phyloP scores from a whole-genome alignment of 768 basidiomycete genomes.

The Termitomyces titanicus region DNA sequence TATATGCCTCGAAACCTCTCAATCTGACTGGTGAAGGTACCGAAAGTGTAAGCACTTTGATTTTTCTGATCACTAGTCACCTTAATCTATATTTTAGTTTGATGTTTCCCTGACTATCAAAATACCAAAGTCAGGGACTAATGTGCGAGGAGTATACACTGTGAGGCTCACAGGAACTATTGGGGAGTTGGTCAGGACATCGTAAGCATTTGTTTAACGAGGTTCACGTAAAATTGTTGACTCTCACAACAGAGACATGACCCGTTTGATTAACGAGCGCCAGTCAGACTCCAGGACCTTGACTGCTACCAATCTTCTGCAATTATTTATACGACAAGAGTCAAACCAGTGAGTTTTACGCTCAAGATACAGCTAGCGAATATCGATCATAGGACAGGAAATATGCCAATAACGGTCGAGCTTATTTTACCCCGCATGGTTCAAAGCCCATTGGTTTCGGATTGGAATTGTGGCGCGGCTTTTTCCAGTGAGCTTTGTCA shows the following conservation, averaged over 20 bases:
- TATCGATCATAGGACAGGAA: slow-evolving; percentile 22
- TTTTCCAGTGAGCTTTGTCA: slow-evolving; percentile 39
- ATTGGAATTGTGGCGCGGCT: slow-evolving; percentile 45
- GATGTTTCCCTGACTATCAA: slow-evolving; percentile 24
- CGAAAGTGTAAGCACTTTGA: slow-evolving; percentile 20
- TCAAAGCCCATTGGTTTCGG: slow-evolving; percentile 17
- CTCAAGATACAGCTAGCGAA: neutral
- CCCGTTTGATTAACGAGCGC: slow-evolving; percentile 16
- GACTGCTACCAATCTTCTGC: slow-evolving; percentile 42
- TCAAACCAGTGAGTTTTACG: slow-evolving; percentile 36
- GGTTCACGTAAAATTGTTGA: neutral
- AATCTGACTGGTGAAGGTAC: slow-evolving; percentile 24
- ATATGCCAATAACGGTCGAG: slow-evolving; percentile 41
- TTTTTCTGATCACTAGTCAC: neutral
- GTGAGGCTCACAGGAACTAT: slow-evolving; percentile 35
- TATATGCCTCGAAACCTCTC: slow-evolving; percentile 33
- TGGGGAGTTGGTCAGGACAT: slow-evolving; percentile 31
- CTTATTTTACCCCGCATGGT: slow-evolving; percentile 38
- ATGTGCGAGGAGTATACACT: slow-evolving; percentile 23
- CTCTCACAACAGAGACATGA: slow-evolving; percentile 21
- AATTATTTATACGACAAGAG: slow-evolving; percentile 45
- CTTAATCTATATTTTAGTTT: slow-evolving; percentile 22
- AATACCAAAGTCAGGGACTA: slow-evolving; percentile 1
- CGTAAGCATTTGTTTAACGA: slow-evolving; percentile 19
- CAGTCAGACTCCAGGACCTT: slow-evolving; percentile 21